A percentile compares a stretch with the other conserved stretches of the same genome.
Conservation (phyloP, 768 basidiomycete species). For the Lactarius vividus region DNA sequence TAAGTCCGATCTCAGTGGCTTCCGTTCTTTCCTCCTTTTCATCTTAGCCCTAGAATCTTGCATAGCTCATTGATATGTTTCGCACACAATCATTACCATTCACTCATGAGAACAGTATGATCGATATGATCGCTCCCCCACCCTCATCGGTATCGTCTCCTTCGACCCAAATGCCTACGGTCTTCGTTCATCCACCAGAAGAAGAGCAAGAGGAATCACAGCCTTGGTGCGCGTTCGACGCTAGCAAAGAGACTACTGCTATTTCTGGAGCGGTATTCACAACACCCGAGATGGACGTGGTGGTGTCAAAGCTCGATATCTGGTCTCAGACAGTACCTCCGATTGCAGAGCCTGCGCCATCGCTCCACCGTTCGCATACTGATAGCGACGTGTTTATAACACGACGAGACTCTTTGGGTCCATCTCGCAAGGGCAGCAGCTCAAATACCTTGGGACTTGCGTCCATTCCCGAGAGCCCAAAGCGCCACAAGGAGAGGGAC, state of each 20-base stretch:
- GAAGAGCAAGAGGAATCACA: slow-evolving; percentile 37
- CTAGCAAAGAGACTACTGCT: slow-evolving; percentile 26
- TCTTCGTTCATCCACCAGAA: slow-evolving; percentile 39
- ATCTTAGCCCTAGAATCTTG: slow-evolving; percentile 1
- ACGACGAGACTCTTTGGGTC: slow-evolving; percentile 26
- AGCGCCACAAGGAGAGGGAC: slow-evolving; percentile 27
- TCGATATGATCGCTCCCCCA: slow-evolving; percentile 30
- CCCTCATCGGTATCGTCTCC: slow-evolving; percentile 32
- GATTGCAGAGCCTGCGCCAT: slow-evolving; percentile 34
- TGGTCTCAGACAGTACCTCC: slow-evolving; percentile 30
- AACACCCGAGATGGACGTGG: slow-evolving; percentile 34
- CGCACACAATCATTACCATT: slow-evolving; percentile 32
- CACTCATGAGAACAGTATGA: slow-evolving; percentile 18
- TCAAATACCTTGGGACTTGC: slow-evolving; percentile 9
- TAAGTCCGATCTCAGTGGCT: slow-evolving; percentile 2
- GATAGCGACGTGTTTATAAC: slow-evolving; percentile 34
- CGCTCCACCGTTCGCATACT: slow-evolving; percentile 32
- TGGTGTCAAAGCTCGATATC: slow-evolving; percentile 32
- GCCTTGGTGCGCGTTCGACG: slow-evolving; percentile 38
- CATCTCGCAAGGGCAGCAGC: not conserved
- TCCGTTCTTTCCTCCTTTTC: slow-evolving; percentile 2
- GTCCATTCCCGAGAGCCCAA: slow-evolving; percentile 18
- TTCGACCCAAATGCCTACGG: slow-evolving; percentile 34
- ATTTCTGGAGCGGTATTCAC: slow-evolving; percentile 27
- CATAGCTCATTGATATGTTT: slow-evolving; percentile 29